A percentile compares a stretch with the other conserved stretches of the same genome.
These are phyloP conservation scores for Candida frijolesensis DNA, from an alignment of 1,139 yeast genomes.

Conservation along the genomic window DNA sequence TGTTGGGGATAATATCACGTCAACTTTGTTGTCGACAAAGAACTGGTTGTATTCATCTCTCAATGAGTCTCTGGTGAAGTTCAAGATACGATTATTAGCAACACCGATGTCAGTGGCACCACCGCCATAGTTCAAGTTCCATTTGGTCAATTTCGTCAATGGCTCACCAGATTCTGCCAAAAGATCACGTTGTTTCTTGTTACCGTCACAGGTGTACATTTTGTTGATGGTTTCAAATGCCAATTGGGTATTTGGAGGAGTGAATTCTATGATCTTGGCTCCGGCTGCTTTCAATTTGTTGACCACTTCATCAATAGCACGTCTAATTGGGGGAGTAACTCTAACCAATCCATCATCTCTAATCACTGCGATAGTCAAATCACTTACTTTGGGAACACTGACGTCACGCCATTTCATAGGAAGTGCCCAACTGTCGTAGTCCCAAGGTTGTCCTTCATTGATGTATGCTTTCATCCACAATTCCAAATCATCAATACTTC, in stretches of 20 bases:
- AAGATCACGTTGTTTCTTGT: conserved; percentile 51
- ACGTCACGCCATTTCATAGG: conserved; percentile 67
- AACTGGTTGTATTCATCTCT: conserved; percentile 57
- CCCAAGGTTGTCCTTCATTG: conserved; percentile 72
- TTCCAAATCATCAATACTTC: conserved; percentile 63
- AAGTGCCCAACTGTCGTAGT: conserved; percentile 53
- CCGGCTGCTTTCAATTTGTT: conserved; percentile 33
- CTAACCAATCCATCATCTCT: conserved; percentile 42
- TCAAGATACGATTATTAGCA: conserved; percentile 52
- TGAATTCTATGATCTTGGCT: conserved; percentile 36
- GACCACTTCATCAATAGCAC: conserved; percentile 32
- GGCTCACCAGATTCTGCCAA: conserved; percentile 70
- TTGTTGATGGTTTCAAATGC: conserved; percentile 54
- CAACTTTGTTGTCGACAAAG: conserved; percentile 58
- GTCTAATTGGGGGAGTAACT: conserved; percentile 58
- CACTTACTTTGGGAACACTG: conserved; percentile 41
- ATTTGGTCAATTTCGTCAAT: conserved; percentile 57
- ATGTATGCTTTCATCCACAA: conserved; percentile 59
- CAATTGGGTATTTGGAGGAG: conserved; percentile 52
- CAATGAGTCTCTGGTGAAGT: conserved; percentile 52
- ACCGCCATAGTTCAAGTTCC: conserved; percentile 59
- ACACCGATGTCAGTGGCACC: conserved; percentile 49
- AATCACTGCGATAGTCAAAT: conserved; percentile 40
- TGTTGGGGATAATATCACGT: conserved; percentile 68
- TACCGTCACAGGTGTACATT: conserved; percentile 63